Evolutionary conservation across 257 asterid species (phyloP).

Genomic region (Nicotiana noctiflora): DNA sequence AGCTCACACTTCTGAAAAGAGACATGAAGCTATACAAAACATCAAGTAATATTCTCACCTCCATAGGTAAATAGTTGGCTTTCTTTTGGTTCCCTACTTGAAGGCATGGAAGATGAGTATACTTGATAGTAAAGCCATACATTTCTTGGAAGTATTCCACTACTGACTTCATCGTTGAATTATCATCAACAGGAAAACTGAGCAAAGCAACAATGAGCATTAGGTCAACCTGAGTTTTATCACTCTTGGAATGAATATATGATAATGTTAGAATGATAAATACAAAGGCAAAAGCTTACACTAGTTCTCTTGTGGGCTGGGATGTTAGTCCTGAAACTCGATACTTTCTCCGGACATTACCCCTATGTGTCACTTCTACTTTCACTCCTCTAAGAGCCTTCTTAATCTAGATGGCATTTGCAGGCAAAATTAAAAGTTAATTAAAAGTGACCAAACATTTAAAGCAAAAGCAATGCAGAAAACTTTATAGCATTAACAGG

Average conservation of each 20-base stretch:
- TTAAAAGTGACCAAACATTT: not conserved
- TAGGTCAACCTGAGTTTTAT: not conserved
- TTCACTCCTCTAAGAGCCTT: slow-evolving; percentile 96
- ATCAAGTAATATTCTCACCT: slow-evolving; percentile 35
- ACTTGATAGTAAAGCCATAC: slow-evolving; percentile 86
- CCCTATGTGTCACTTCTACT: slow-evolving; percentile 98
- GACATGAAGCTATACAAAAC: not conserved
- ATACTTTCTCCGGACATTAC: slow-evolving; percentile 85
- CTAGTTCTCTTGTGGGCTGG: slow-evolving; percentile 92
- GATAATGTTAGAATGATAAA: not conserved
- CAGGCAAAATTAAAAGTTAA: not conserved
- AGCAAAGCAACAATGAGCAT: not conserved
- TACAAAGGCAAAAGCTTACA: slow-evolving; percentile 37
- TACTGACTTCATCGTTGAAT: slow-evolving; percentile 83
- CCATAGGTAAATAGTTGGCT: slow-evolving; percentile 98
- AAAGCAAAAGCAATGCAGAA: not conserved
- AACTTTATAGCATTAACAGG: not conserved
- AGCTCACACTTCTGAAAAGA: not conserved
- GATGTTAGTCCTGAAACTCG: slow-evolving; percentile 91
- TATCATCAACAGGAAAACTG: slow-evolving; percentile 97
- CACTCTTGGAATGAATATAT: not conserved
- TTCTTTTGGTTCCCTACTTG: slow-evolving; percentile 99
- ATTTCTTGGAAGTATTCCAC: slow-evolving; percentile 92
- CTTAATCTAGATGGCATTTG: slow-evolving; percentile 54
- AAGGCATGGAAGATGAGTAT: slow-evolving; percentile 95